Base-by-base conservation (phyloP, 768 basidiomycete species). In the Serendipita vermifera region DNA sequence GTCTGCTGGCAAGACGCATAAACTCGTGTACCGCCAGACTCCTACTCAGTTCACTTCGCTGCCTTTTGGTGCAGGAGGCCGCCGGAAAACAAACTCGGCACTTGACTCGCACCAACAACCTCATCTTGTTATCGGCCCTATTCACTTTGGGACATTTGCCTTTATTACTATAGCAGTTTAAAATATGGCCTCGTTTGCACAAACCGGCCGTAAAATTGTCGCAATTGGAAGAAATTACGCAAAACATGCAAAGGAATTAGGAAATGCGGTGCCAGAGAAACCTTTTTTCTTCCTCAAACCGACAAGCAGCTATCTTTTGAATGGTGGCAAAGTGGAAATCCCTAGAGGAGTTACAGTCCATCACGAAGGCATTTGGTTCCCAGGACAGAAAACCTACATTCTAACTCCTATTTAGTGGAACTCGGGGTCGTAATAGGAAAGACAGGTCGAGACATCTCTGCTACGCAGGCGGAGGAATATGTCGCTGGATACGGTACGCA, bases 231-330 rank as follows among this genome's bases (percentile, higher is more conserved):
- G 94, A 58, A 97, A 96, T 73, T 96, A 94, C 68, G 80, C 78
- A 3, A 87, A 87, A 32, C 93, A 96, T 62, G 83, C 84, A 67
- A 90, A 87, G 69, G 96, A 99, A 65, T 77, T 98, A 33, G 84
- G 82, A 64, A 97, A 97, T 66, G 72, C 85, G 3, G 71, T 83
- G 3, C 93, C 94, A 0, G 87, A 82, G 66, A 93, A 97, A 65
- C 96, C 96, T 0, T 97, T 99, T 76, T 93, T 97, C 78, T 99
- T 99, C 74, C 72, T 98, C 26, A 99, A 99, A 70, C 96, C 94
- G 5, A 98, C 96, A 3, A 82, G 85, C 11, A 89, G 85, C 65
- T 98, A 93, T 65, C 64, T 97, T 22, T 64, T 73, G 20, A 79
- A 80, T 14, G 87, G 87, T 0, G 90, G 87, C 1, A 76, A 77